Base-by-base conservation (phyloP, 2,329 filamentous ascomycete genomes). In the Cadophora sp. region DNA sequence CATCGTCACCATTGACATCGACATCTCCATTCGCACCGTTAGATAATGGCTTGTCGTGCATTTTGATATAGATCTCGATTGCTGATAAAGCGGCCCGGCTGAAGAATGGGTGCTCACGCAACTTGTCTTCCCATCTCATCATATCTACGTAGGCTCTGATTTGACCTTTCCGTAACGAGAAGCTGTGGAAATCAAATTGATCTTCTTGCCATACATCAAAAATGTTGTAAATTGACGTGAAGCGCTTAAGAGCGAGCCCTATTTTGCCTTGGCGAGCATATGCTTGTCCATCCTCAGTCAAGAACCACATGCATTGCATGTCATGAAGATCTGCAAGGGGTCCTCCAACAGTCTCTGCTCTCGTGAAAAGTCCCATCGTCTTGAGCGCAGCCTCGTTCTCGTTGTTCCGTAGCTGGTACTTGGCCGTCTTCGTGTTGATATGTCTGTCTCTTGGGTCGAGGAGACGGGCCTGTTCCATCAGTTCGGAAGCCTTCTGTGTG, bases 201-300 rank as follows among this genome's bases (percentile, higher is more conserved):
- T 99, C 96, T 79, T 99, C 97, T 78, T 97, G 92, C 96, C 96
- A 99, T 24, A 93, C 89, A 73, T 98, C 95, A 76, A 99, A 99
- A 73, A 99, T 97, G 80, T 92, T 93, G 79, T 91, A 91, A 67
- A 99, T 88, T 26, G 92, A 86, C 72, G 94, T 92, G 80, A 97
- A 95, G 61, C 97, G 89, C 84, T 99, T 99, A 64, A 99, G 84
- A 0, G 97, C 95, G 68, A 97, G 85, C 4, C 91, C 93, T 58
- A 92, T 83, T 74, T 97, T 94, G 72, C 90, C 90, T 78, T 94
- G 91, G 62, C 96, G 90, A 67, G 92, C 84, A 79, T 94, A 94
- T 3, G 95, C 90, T 81, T 97, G 92, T 65, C 93, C 96, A 77
- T 99, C 97, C 81, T 99, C 96, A 5, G 93, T 96, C 76, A 99